phyloP scores from a whole-genome alignment of 306 rosid genomes.

The Senna tora region DNA sequence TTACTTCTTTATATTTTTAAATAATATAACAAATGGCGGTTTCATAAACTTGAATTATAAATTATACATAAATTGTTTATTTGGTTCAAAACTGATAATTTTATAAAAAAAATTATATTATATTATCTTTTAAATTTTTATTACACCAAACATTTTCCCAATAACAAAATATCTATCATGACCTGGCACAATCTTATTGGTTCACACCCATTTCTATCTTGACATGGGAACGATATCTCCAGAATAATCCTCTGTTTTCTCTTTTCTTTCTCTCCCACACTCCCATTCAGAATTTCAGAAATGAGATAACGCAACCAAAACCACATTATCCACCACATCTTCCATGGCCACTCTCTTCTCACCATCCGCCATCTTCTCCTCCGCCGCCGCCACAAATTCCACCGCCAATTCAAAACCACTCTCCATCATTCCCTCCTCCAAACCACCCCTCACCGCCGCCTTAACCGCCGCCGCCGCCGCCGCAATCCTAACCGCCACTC shows the following conservation, averaged over 20 bases:
- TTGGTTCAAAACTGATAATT: too few species aligned
- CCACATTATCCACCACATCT: constrained; percentile 8
- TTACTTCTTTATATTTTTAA: too few species aligned
- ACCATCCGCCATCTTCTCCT: constrained; percentile 52
- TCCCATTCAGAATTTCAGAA: too few species aligned
- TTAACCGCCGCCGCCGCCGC: constrained; percentile 60
- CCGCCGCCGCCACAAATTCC: constrained; percentile 34
- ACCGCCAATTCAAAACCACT: constrained; percentile 47
- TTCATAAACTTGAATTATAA: too few species aligned
- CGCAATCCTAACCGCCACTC: constrained; percentile 50
- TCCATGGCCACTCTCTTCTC: constrained; percentile 66
- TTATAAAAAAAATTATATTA: too few species aligned
- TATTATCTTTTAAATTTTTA: too few species aligned
- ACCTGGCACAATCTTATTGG: too few species aligned
- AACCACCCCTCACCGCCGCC: constrained; percentile 43
- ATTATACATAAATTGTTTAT: too few species aligned
- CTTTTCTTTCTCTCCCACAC: neutral
- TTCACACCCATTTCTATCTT: too few species aligned
- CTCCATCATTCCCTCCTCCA: constrained; percentile 42
- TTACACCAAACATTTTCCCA: too few species aligned
- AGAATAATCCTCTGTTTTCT: neutral
- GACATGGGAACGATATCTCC: neutral
- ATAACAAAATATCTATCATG: too few species aligned
- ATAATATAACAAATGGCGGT: too few species aligned
- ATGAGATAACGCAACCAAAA: neutral